Evolutionary conservation across 2,329 filamentous ascomycete species (phyloP), one percentile per base, ranked within the genome.

Genomic region (Leptographium wingfieldii): DNA sequence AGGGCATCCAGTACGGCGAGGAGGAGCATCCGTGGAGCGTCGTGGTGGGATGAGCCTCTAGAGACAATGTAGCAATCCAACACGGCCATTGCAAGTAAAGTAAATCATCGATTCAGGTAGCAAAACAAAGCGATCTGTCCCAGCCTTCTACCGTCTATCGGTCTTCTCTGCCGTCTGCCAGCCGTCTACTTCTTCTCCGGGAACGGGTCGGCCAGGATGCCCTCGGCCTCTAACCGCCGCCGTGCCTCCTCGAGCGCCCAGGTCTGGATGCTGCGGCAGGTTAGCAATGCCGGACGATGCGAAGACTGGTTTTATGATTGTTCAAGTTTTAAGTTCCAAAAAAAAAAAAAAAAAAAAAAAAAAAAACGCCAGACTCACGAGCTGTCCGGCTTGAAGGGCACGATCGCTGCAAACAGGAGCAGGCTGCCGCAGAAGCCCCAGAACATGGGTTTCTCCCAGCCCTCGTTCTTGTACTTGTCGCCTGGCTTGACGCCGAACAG

Each of bases 211-310:
- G 89, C 84, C 70, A 97, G 77, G 71, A 97, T 92, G 62, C 94
- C 94, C 79, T 99, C 94, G 62, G 85, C 88, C 78, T 99, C 94
- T 81, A 99, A 85, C 78, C 94, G 83, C 78, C 94, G 84, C 71
- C 94, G 84, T 58, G 94, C 94, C 78, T 99, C 94, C 77, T 99
- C 94, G 52, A 99, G 84, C 64, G 94, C 94, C 94, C 94, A 99
- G 59, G 92, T 97, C 80, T 97, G 94, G 84, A 99, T 96, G 74
- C 94, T 99, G 68, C 1, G 10, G 3, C 29, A 29, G 10, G 48
- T 51, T 51, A 51, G 48, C 11, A 4, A 25, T 16, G 43, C 43
- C 12, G 43, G 9, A 16, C 14, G 43, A 5, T 46, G 14, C 11
- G 33, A 22, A 22, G 22, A 22, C 22, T 22, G 22, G 1, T 22